phyloP scores from a whole-genome alignment of 768 basidiomycete genomes.

The Pisolithus marmoratus region DNA sequence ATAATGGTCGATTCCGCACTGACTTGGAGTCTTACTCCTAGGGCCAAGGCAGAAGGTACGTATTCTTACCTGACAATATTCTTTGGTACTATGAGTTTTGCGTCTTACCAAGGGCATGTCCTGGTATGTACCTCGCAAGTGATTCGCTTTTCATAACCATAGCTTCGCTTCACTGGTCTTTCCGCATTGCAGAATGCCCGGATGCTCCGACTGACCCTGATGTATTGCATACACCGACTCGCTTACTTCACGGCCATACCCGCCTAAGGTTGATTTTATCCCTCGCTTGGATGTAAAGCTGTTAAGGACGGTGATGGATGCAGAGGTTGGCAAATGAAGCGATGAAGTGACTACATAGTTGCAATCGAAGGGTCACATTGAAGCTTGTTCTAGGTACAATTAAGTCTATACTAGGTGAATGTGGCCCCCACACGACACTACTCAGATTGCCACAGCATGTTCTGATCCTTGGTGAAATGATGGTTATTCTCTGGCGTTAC shows the following conservation, averaged over 20 bases:
- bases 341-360: too few species aligned
- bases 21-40: conserved; percentile 45
- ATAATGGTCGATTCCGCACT: conserved; percentile 39
- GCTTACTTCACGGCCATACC: conserved; percentile 49
- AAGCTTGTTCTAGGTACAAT: neutral
- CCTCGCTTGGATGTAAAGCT: conserved; percentile 30
- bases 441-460: too few species aligned
- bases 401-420: too few species aligned
- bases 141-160: conserved; percentile 56
- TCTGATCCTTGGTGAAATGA: too few species aligned
- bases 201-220: conserved; percentile 48
- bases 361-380: neutral
- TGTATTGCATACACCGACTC: conserved; percentile 53
- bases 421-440: too few species aligned
- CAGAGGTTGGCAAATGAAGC: neutral
- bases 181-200: conserved; percentile 44
- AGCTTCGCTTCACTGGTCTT: conserved; percentile 57
- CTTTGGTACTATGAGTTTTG: neutral
- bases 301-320: conserved; percentile 11
- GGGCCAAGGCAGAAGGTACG: conserved; percentile 44
- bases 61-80: too few species aligned
- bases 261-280: conserved; percentile 52
- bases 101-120: conserved; percentile 42
- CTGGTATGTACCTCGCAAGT: conserved; percentile 44
- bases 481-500: too few species aligned